Conservation (phyloP, 176 grass and related monocot genomes). For the Zea mays region Zm-B73-REFERENCE-NAM-5.0 NC_050101.1:177658501-177659000, state of each 20-base stretch:
- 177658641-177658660: constrained; percentile 88
- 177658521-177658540: constrained; percentile 81
- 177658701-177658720: constrained; percentile 72
- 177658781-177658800: constrained; percentile 98
- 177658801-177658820: constrained; percentile 69
- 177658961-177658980: constrained; percentile 42
- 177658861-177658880: constrained; percentile 3
- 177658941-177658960: constrained; percentile 69
- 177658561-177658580: constrained; percentile 94
- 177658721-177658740: constrained; percentile 73
- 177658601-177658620: constrained; percentile 90
- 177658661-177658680: constrained; percentile 80
- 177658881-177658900: constrained; percentile 36
- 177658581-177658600: constrained; percentile 98
- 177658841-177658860: background rate
- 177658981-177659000: constrained; percentile 24
- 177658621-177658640: constrained; percentile 99
- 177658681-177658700: constrained; percentile 93
- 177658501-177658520: constrained; percentile 89
- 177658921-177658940: constrained; percentile 61
- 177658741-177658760: constrained; percentile 83
- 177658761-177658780: constrained; percentile 93
- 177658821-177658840: constrained; percentile 21
- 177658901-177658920: constrained; percentile 20
- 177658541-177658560: constrained; percentile 62